Base-by-base conservation (phyloP, 73 alveolate genomes). In the Paramecium octaurelia region DNA sequence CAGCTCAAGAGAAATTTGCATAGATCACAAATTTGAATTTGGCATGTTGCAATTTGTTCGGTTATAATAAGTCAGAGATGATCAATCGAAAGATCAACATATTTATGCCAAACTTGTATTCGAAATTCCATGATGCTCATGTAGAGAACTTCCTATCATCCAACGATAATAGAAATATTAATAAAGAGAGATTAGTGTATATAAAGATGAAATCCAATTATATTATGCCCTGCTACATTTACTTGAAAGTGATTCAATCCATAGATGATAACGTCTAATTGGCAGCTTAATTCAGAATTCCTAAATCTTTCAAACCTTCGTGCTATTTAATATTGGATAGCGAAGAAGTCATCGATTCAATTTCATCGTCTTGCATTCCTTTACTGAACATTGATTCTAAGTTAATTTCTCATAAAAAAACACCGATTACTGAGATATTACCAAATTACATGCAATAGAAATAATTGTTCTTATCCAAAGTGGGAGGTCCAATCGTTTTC, bases 91-190 rank as follows among this genome's bases (percentile, higher is more conserved):
- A 89, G 57, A 89, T 89, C 2, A 89, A 89, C 20, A 38, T 89
- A 5, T 70, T 89, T 31, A 89, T 89, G 94, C 94, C 94, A 44
- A 89, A 89, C 27, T 44, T 89, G 6, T 83, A 89, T 70, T 89
- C 94, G 10, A 89, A 89, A 44, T 44, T 70, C 24, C 94, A 89
- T 46, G 94, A 89, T 38, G 68, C 70, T 23, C 58, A 40, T 43
- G 38, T 89, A 18, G 94, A 89, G 23, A 89, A 89, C 23, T 89
- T 44, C 34, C 50, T 89, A 43, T 31, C 24, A 70, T 44, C 94
- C 27, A 89, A 64, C 48, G 94, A 89, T 21, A 83, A 31, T 40
- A 71, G 77, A 46, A 59, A 70, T 27, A 44, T 89, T 48, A 70
- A 42, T 42, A 89, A 83, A 48, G 94, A 89, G 75, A 89, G 94